Evolutionary conservation across 2,329 filamentous ascomycete species (phyloP), one percentile per base, ranked within the genome.

Genomic region (Sarocladiaceae sp.): DNA sequence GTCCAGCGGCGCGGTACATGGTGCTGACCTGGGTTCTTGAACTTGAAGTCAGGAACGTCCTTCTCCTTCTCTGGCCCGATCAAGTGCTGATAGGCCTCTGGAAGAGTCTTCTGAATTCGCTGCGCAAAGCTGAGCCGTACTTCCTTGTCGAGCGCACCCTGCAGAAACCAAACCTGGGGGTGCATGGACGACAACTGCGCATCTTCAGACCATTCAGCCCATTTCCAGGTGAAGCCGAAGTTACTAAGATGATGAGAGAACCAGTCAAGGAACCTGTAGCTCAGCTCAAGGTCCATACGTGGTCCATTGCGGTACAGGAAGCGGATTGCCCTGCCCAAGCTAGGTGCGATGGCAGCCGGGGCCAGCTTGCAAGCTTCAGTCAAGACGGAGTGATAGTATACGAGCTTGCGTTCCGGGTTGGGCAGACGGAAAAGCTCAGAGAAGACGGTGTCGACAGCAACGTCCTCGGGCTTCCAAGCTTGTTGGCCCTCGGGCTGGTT

Each of bases 221-320:
- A 98, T 66, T 97, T 97, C 93, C 93, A 98, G 9, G 93, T 93
- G 62, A 97, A 98, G 44, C 95, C 93, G 60, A 98, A 98, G 68
- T 98, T 98, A 68, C 90, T 96, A 53, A 98, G 69, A 68, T 98
- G 93, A 62, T 98, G 93, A 15, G 91, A 80, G 59, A 98, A 98
- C 93, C 93, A 98, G 62, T 97, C 91, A 59, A 95, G 73, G 66
- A 97, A 97, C 20, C 93, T 80, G 57, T 90, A 85, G 45, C 73
- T 77, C 33, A 98, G 70, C 65, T 97, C 90, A 39, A 96, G 72
- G 58, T 98, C 93, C 72, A 97, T 82, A 2, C 76, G 78, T 47
- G 88, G 82, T 9, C 87, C 72, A 60, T 85, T 89, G 50, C 86
- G 80, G 69, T 95, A 98, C 50, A 96, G 72, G 57, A 85, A 95